Base-by-base conservation (phyloP, 257 asterid species). In the Lantana camara region DNA sequence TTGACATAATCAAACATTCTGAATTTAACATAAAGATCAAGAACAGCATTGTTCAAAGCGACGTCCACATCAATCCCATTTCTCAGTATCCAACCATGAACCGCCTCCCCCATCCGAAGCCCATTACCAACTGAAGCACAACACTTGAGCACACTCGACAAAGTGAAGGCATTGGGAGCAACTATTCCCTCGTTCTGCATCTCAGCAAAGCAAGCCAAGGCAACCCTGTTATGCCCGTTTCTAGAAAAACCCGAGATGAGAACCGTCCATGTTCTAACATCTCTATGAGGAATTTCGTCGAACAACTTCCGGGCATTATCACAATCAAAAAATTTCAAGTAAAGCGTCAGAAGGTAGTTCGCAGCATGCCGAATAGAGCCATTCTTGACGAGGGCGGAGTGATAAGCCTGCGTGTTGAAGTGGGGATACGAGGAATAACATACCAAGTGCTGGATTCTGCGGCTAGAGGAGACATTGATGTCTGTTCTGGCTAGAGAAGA, bases 201-300 rank as follows among this genome's bases (percentile, higher is more conserved):
- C 67, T 65, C 60, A 4, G 57, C 13, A 34, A 89, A 89, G 82
- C 63, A 73, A 22, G 53, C 71, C 76, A 89, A 50, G 22, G 89
- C 91, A 38, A 55, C 66, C 70, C 65, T 10, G 59, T 76, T 63
- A 57, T 17, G 66, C 52, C 91, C 86, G 50, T 22, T 47, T 71
- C 79, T 69, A 23, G 80, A 71, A 21, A 84, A 77, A 14, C 89
- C 88, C 11, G 95, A 84, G 17, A 89, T 74, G 54, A 89, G 77
- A 45, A 78, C 59, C 20, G 97, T 89, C 97, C 97, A 89, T 4
- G 91, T 80, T 42, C 77, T 72, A 52, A 87, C 94, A 79, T 89
- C 88, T 73, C 81, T 78, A 22, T 72, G 23, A 47, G 85, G 78
- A 73, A 86, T 79, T 87, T 86, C 95, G 12, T 79, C 91, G 69